These are phyloP conservation scores for Dinochytrium kinnereticum DNA, from an alignment of 371 early-diverging fungal species.

Conservation along the genomic window DNA sequence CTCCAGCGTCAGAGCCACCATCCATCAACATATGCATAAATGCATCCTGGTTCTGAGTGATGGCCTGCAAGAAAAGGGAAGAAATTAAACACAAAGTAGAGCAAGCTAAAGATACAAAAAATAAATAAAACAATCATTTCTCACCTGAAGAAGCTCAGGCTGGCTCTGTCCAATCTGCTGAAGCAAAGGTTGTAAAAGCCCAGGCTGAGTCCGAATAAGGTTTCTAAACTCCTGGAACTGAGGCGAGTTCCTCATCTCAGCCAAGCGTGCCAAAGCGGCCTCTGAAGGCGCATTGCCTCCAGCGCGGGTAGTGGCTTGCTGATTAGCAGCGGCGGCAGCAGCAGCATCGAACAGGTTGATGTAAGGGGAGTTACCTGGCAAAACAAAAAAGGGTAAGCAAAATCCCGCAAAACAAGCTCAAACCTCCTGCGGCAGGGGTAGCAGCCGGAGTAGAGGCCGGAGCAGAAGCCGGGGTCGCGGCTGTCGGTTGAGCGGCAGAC, in stretches of 20 bases:
- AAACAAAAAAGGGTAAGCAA: too few relatives aligned
- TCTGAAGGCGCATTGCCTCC: slow-evolving; percentile 18
- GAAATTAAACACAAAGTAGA: neutral
- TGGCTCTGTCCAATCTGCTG: slow-evolving; percentile 82
- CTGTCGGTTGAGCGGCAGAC: neutral
- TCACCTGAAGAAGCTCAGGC: slow-evolving; percentile 81
- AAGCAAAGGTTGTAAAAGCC: slow-evolving; percentile 84
- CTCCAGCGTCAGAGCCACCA: slow-evolving; percentile 45
- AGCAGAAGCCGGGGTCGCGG: neutral
- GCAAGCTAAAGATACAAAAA: neutral
- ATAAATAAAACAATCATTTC: too few relatives aligned
- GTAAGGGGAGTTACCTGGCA: slow-evolving; percentile 22
- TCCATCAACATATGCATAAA: slow-evolving; percentile 78
- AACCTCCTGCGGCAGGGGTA: neutral
- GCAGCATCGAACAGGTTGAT: slow-evolving; percentile 59
- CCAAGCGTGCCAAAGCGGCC: slow-evolving; percentile 41
- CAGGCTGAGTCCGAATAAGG: slow-evolving; percentile 85
- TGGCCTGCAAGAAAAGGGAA: slow-evolving; percentile 54
- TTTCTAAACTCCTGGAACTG: slow-evolving; percentile 92
- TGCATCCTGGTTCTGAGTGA: slow-evolving; percentile 75
- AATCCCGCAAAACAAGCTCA: too few relatives aligned
- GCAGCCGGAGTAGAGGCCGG: neutral
- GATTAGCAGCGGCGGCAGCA: slow-evolving; percentile 39
- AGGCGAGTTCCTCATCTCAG: slow-evolving; percentile 73
- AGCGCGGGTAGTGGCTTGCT: slow-evolving; percentile 28